These are phyloP conservation scores for Penicillium herquei DNA, from an alignment of 495 filamentous ascomycete species.

Conservation along the genomic window DNA sequence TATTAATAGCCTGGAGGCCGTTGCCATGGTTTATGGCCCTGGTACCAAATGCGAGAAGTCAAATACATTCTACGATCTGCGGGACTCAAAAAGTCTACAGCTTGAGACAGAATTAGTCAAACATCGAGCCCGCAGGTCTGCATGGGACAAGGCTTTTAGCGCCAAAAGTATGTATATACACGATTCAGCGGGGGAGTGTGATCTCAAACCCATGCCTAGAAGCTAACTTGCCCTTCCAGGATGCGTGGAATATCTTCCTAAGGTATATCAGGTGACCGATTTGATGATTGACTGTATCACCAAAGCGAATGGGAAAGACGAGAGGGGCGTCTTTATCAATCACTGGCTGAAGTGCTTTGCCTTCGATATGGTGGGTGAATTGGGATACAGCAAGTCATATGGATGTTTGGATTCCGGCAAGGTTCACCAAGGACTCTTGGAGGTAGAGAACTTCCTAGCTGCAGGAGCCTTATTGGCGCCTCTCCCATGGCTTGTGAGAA, in stretches of 20 bases:
- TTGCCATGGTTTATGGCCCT: background rate
- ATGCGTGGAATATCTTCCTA: constrained; percentile 3
- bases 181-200: background rate
- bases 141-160: constrained; percentile 5
- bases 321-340: background rate
- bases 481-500: constrained; percentile 6
- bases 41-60: constrained; percentile 7
- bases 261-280: background rate
- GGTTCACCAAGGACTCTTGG: constrained; percentile 1
- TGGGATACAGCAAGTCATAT: constrained; percentile 8
- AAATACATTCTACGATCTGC: constrained; percentile 1
- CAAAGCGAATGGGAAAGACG: background rate
- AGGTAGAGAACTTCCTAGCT: background rate
- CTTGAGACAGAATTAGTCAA: background rate
- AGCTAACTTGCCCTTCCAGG: background rate
- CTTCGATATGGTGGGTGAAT: constrained; percentile 1
- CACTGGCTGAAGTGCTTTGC: constrained; percentile 5
- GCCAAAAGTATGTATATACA: constrained; percentile 2
- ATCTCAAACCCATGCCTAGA: background rate
- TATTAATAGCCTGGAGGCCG: background rate
- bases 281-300: background rate
- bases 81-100: constrained; percentile 2
- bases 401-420: constrained; percentile 2
- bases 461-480: background rate
- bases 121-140: background rate